Base-by-base conservation (phyloP, 1,139 yeast genomes). In the Scheffersomyces segobiensis region DNA sequence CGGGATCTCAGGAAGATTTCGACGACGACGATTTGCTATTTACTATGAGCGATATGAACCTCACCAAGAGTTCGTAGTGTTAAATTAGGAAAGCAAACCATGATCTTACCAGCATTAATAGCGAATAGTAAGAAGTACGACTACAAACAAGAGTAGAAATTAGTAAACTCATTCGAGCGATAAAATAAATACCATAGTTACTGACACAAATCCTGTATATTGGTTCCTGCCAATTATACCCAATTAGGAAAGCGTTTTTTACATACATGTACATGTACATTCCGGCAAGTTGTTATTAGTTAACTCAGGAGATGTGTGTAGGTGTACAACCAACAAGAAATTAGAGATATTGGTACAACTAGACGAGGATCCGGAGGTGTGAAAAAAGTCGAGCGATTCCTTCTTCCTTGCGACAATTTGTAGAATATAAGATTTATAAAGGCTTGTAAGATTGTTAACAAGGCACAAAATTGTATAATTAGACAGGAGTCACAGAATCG, bases 11-110 rank as follows among this genome's bases (percentile, higher is more conserved):
- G 49, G 86, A 83, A 47, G 88, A 86, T 49, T 48, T 48, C 24
- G 92, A 88, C 52, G 96, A 90, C 62, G 97, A 91, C 62, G 97
- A 91, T 61, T 76, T 92, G 66, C 76, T 92, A 58, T 92, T 92
- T 72, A 89, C 96, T 42, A 91, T 92, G 96, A 91, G 97, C 70
- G 97, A 91, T 68, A 90, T 90, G 95, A 87, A 88, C 60, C 68
- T 80, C 12, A 32, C 42, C 42, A 32, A 32, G 12, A 32, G 42
- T 32, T 32, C 42, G 2, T 32, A 32, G 42, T 32, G 42, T 7
- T 32, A 3, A 32, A 32, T 3, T 32, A 12, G 42, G 12, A 32
- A 32, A 32, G 42, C 42, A 32, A 24, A 5, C 7, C 17, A 14
- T 12, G 3, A 32, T 32, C 5, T 32, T 32, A 10, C 42, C 42